Base-by-base conservation (phyloP, 768 basidiomycete species). In the Russula griseocarnosa region DNA sequence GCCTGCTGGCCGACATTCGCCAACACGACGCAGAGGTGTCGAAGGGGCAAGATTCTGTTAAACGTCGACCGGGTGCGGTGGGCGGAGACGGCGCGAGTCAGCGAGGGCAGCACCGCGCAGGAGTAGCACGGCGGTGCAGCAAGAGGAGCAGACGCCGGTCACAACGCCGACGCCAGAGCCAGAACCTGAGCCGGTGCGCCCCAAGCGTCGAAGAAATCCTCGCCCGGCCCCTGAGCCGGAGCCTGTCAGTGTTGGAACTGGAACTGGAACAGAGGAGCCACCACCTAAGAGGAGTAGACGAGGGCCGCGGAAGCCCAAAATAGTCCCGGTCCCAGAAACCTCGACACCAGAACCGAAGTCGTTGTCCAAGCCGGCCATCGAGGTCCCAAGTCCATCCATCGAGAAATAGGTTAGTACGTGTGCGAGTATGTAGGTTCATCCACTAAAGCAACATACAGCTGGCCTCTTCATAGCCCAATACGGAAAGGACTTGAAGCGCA, bases 1-100 rank as follows among this genome's bases (percentile, higher is more conserved):
- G 86, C 2, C 74, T 95, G 57, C 77, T 95, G 57, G 79, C 88
- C 20, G 92, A 94, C 74, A 93, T 95, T 65, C 80, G 85, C 54
- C 81, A 85, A 74, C 88, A 89, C 68, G 90, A 91, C 72, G 86
- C 79, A 55, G 75, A 76, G 44, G 67, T 73, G 5, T 72, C 71
- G 1, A 65, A 71, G 52, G 67, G 59, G 30, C 57, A 59, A 13
- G 68, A 69, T 13, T 66, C 69, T 28, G 67, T 54, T 49, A 52
- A 56, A 63, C 57, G 66, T 55, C 20, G 67, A 42, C 49, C 68
- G 60, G 20, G 61, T 58, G 30, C 63, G 7, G 55, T 28, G 2
- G 40, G 50, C 60, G 65, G 8, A 53, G 59, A 40, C 10, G 61
- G 36, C 61, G 60, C 38, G 55, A 60, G 61, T 59, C 44, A 28